These are phyloP conservation scores for Pterulicium gracile DNA, from an alignment of 1,284 basidiomycete genomes.

Conservation along the genomic window DNA sequence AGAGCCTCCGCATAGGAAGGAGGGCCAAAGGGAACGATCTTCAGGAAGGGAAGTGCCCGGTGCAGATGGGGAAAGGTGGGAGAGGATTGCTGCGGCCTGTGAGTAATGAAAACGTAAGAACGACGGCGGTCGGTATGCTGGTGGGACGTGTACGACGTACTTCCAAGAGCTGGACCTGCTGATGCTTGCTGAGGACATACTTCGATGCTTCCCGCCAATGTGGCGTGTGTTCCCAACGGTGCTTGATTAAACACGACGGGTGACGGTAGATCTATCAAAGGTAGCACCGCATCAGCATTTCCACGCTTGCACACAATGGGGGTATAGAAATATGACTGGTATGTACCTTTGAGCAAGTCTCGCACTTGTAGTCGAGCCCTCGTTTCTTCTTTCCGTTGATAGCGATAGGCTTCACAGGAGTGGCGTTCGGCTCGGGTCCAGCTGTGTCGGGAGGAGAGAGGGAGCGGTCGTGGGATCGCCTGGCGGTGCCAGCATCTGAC, in stretches of 20 bases:
- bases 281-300: slow-evolving; percentile 1
- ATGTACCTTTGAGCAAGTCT: slow-evolving; percentile 79
- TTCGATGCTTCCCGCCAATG: slow-evolving; percentile 97
- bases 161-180: slow-evolving; percentile 96
- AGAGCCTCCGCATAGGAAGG: slow-evolving; percentile 60
- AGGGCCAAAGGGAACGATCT: slow-evolving; percentile 83
- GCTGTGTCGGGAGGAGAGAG: slow-evolving; percentile 6
- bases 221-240: slow-evolving; percentile 95
- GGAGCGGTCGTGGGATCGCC: slow-evolving; percentile 14
- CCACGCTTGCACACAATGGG: slow-evolving; percentile 2
- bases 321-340: slow-evolving; percentile 4
- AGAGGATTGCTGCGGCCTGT: slow-evolving; percentile 89
- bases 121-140: slow-evolving; percentile 2
- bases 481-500: slow-evolving; percentile 14
- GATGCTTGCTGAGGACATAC: slow-evolving; percentile 91
- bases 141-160: slow-evolving; percentile 25
- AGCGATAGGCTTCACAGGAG: slow-evolving; percentile 26
- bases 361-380: slow-evolving; percentile 83
- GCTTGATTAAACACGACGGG: slow-evolving; percentile 91
- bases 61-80: slow-evolving; percentile 62
- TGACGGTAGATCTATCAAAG: slow-evolving; percentile 76
- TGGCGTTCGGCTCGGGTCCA: slow-evolving; percentile 22
- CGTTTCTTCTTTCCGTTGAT: slow-evolving; percentile 49
- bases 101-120: neutral
- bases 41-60: slow-evolving; percentile 79